Conservation (phyloP, 768 basidiomycete species). For the Amanita thiersii region DNA sequence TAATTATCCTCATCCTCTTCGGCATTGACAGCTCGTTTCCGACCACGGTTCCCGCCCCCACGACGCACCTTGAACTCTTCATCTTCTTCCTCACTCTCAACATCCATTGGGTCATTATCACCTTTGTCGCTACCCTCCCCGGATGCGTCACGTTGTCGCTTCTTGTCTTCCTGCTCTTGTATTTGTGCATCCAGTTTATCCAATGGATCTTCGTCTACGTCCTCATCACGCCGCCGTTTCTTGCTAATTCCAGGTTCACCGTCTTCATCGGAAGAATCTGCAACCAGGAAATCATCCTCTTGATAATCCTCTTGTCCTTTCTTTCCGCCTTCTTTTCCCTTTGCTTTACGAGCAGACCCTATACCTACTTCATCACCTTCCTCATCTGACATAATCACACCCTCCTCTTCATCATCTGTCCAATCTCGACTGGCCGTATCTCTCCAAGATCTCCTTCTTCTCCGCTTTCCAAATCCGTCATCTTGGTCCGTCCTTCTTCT, state of each 20-base stretch:
- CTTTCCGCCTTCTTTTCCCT: slow-evolving; percentile 44
- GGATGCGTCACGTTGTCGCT: slow-evolving; percentile 30
- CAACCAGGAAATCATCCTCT: slow-evolving; percentile 80
- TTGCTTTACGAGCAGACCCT: slow-evolving; percentile 31
- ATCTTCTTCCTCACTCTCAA: slow-evolving; percentile 40
- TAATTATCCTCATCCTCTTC: slow-evolving; percentile 61
- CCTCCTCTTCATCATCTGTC: slow-evolving; percentile 68
- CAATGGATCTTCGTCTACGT: slow-evolving; percentile 46
- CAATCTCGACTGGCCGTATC: slow-evolving; percentile 33
- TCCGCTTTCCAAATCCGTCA: slow-evolving; percentile 37
- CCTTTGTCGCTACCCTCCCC: slow-evolving; percentile 20
- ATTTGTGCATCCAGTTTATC: slow-evolving; percentile 70
- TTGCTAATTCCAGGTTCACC: slow-evolving; percentile 30
- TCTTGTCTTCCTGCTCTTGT: slow-evolving; percentile 41
- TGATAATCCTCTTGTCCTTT: slow-evolving; percentile 65
- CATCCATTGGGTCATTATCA: slow-evolving; percentile 21
- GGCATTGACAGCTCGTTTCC: slow-evolving; percentile 50
- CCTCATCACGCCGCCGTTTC: slow-evolving; percentile 22
- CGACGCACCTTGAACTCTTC: slow-evolving; percentile 63
- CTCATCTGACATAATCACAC: slow-evolving; percentile 42
- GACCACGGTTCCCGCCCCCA: slow-evolving; percentile 37
- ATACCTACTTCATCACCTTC: slow-evolving; percentile 45
- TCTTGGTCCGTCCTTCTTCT: slow-evolving; percentile 48
- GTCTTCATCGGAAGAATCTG: slow-evolving; percentile 69
- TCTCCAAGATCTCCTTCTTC: slow-evolving; percentile 36